These are phyloP conservation scores for Smithsoniella earleae DNA, from an alignment of 163 green algal species.

Conservation along the genomic window DNA sequence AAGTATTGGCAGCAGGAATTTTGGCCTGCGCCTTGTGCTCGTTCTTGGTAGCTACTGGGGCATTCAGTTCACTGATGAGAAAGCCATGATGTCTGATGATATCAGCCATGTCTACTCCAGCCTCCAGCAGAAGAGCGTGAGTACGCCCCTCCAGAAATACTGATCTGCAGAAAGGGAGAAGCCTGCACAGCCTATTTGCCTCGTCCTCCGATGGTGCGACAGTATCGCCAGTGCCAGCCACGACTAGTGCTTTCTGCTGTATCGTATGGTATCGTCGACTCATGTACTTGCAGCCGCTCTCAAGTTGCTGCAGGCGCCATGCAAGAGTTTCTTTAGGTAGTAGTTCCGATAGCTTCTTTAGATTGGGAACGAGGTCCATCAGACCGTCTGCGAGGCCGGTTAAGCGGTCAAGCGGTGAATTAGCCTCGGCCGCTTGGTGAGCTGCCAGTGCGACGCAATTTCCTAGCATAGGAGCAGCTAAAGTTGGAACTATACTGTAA, in stretches of 20 bases:
- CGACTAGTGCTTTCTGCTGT: slow-evolving; percentile 59
- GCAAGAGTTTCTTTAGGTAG: slow-evolving; percentile 66
- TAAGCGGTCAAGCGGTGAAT: slow-evolving; percentile 29
- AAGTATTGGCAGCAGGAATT: no score
- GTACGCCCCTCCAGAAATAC: slow-evolving; percentile 47
- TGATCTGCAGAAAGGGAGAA: slow-evolving; percentile 44
- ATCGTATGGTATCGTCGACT: not conserved
- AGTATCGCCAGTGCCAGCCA: slow-evolving; percentile 58
- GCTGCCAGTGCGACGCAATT: slow-evolving; percentile 66
- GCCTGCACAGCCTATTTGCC: slow-evolving; percentile 47
- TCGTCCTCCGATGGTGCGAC: slow-evolving; percentile 66
- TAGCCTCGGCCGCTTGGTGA: slow-evolving; percentile 16
- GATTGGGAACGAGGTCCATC: slow-evolving; percentile 52
- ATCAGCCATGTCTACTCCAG: slow-evolving; percentile 56
- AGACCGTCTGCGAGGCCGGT: slow-evolving; percentile 39
- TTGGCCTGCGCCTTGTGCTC: no score
- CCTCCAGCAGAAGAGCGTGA: slow-evolving; percentile 81
- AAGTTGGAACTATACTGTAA: slow-evolving; percentile 66
- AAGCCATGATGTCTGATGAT: slow-evolving; percentile 50
- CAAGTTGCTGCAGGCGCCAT: slow-evolving; percentile 70
- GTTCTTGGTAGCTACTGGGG: no score
- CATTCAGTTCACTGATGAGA: no score
- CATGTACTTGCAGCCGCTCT: slow-evolving; percentile 45
- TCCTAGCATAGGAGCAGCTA: slow-evolving; percentile 64
- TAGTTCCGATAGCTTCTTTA: slow-evolving; percentile 55